Evolutionary conservation across 768 basidiomycete species (phyloP).

Genomic region (Pleurotus tuber-regium): DNA sequence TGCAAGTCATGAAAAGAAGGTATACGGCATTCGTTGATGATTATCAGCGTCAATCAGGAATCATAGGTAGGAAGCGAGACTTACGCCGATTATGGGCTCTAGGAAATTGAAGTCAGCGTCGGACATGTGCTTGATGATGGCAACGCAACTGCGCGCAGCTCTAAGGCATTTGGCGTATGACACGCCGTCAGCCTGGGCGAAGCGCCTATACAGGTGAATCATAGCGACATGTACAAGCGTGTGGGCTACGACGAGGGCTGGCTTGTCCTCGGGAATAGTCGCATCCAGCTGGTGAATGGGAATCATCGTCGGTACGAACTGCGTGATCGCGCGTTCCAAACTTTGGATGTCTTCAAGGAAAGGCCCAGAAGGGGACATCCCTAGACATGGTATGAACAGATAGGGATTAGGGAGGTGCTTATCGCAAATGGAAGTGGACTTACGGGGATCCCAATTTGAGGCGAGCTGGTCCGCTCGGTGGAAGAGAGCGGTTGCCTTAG

Average conservation of each 20-base stretch:
- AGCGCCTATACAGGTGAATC: conserved; percentile 62
- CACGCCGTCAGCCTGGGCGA: conserved; percentile 51
- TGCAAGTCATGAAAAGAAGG: conserved; percentile 10
- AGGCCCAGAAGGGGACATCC: conserved; percentile 41
- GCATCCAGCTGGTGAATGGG: conserved; percentile 64
- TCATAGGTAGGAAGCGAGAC: conserved; percentile 21
- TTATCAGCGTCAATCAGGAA: neutral
- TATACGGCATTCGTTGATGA: neutral
- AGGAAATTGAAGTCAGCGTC: conserved; percentile 68
- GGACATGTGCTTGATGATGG: conserved; percentile 58
- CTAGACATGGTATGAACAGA: conserved; percentile 23
- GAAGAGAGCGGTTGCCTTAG: conserved; percentile 75
- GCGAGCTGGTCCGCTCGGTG: conserved; percentile 64
- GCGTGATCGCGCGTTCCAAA: conserved; percentile 61
- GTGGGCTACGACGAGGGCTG: conserved; percentile 56
- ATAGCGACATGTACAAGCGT: conserved; percentile 65
- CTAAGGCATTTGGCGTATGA: conserved; percentile 66
- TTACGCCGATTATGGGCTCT: conserved; percentile 77
- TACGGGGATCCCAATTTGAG: conserved; percentile 61
- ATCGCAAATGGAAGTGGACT: conserved; percentile 14
- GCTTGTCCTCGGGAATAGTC: conserved; percentile 54
- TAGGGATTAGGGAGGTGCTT: conserved; percentile 1
- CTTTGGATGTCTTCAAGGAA: conserved; percentile 58
- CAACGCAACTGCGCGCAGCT: conserved; percentile 58
- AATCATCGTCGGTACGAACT: conserved; percentile 62